Evolutionary conservation across 768 basidiomycete species (phyloP), one percentile per base, ranked within the genome.

Genomic region (Rhodotorula toruloides): DNA sequence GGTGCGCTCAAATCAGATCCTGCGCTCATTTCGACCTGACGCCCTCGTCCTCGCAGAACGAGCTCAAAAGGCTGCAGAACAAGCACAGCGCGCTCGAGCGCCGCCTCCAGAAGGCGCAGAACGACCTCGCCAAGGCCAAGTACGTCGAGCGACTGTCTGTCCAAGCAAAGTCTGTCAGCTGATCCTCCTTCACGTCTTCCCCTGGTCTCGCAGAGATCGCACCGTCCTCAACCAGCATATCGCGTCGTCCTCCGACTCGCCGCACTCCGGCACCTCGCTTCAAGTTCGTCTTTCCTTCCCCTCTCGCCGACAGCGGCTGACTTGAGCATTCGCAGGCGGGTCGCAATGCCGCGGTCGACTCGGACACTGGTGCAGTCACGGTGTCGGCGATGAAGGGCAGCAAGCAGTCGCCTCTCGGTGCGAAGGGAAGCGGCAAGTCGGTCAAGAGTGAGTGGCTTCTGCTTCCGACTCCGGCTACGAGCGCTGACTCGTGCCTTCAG

Each of bases 111-210:
- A 48, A 54, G 17, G 52, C 22, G 10, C 40, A 43, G 42, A 58
- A 53, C 52, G 63, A 65, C 36, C 52, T 65, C 32, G 57, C 57
- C 34, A 58, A 58, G 52, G 21, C 44, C 32, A 58, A 54, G 63
- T 59, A 39, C 27, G 58, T n/a, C 46, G 29, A 6, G n/a, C n/a
- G n/a, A n/a, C n/a, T n/a, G n/a, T n/a, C n/a, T n/a, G n/a, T n/a
- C n/a, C n/a, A n/a, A n/a, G n/a, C n/a, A n/a, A n/a, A n/a, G 11
- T 39, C 34, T 21, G 16, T 31, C 37, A 27, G 13, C 11, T 27
- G 25, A 25, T 36, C 19, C 6, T 27, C 19, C 29, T 19, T 12
- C 54, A 5, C 47, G 10, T 48, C 22, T 11, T 31, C 27, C 5
- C n/a, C 4, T 29, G 2, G 1, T 3, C 31, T 22, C 17, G 31